Percentiles rank a stretch among this genome's conserved stretches.
Conservation (phyloP, 2,329 filamentous ascomycete genomes). For the Colletotrichum gigasporum region DNA sequence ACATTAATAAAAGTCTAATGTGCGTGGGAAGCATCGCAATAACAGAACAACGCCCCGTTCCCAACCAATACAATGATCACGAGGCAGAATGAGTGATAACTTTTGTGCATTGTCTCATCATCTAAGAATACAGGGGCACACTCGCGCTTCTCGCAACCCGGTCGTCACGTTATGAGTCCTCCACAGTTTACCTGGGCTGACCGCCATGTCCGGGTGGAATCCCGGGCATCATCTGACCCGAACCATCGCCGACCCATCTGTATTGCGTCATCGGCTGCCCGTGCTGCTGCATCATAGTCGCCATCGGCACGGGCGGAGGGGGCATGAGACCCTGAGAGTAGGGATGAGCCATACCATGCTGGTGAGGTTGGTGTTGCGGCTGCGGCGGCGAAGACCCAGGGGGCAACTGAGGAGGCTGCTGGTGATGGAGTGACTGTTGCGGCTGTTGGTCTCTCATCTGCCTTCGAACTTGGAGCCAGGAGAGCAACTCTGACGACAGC, state of each 20-base stretch:
- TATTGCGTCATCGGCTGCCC: constrained; percentile 40
- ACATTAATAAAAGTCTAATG: no score
- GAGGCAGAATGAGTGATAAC: no score
- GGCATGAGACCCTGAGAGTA: constrained; percentile 14
- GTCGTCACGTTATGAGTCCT: not conserved
- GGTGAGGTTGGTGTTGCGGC: constrained; percentile 2
- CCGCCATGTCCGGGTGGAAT: constrained; percentile 28
- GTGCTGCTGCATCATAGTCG: constrained; percentile 17
- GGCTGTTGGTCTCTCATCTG: constrained; percentile 42
- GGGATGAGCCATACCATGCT: constrained; percentile 20
- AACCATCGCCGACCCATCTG: constrained; percentile 56
- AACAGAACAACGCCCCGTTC: no score
- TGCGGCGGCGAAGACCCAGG: not conserved
- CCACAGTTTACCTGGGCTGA: not conserved
- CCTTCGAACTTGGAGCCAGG: constrained; percentile 51
- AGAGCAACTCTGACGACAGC: constrained; percentile 55
- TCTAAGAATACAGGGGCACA: constrained; percentile 1
- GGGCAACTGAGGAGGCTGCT: constrained; percentile 32
- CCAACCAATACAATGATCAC: no score
- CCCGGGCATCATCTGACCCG: constrained; percentile 52
- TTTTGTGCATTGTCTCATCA: not conserved
- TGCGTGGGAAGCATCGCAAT: no score
- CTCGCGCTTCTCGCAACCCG: not conserved
- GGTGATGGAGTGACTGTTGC: constrained; percentile 38
- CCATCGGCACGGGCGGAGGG: constrained; percentile 1